These are phyloP conservation scores for Penicillium steckii DNA, from an alignment of 495 filamentous ascomycete genomes.

Conservation along the genomic window DNA sequence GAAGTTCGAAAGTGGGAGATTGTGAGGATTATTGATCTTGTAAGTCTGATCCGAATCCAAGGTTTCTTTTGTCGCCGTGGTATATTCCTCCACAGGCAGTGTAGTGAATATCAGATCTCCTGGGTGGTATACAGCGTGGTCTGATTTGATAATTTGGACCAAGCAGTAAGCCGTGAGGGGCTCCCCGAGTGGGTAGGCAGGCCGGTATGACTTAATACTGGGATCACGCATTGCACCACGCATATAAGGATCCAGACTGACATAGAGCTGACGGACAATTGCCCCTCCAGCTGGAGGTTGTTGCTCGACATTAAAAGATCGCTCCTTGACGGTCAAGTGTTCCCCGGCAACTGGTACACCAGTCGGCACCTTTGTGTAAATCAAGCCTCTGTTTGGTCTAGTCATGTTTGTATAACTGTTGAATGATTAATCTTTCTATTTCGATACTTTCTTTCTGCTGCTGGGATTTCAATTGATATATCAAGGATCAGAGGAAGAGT, in stretches of 20 bases:
- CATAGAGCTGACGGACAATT: constrained; percentile 67
- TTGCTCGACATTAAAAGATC: constrained; percentile 61
- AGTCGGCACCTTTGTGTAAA: constrained; percentile 71
- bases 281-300: constrained; percentile 67
- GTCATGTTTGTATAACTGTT: too few species aligned
- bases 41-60: constrained; percentile 23
- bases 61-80: constrained; percentile 16
- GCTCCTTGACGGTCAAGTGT: constrained; percentile 67
- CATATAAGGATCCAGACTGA: constrained; percentile 88
- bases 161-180: constrained; percentile 60
- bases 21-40: constrained; percentile 43
- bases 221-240: constrained; percentile 62
- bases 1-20: constrained; percentile 43
- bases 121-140: constrained; percentile 54
- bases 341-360: constrained; percentile 70
- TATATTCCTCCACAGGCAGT: constrained; percentile 63
- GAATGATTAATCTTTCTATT: too few species aligned
- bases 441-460: too few species aligned
- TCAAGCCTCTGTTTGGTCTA: constrained; percentile 67
- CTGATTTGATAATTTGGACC: constrained; percentile 64
- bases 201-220: constrained; percentile 59
- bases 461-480: too few species aligned
- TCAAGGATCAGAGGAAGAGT: background rate
- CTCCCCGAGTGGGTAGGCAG: constrained; percentile 53
- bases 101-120: constrained; percentile 65